These are phyloP conservation scores for Pharus latifolius DNA, from an alignment of 176 grass and related monocot genomes.

Conservation along the genomic window DNA sequence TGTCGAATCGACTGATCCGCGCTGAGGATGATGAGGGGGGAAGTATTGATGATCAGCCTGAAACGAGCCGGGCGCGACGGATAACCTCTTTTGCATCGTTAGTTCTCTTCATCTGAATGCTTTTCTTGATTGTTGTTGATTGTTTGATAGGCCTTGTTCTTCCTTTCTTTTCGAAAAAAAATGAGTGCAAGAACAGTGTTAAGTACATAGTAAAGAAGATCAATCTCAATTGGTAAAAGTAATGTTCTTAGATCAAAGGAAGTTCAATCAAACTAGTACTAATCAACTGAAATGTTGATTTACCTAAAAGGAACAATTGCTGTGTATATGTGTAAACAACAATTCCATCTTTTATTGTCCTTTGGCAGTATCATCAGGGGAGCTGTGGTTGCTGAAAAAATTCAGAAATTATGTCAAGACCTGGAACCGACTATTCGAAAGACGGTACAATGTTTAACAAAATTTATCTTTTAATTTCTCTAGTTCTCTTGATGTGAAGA, in stretches of 20 bases:
- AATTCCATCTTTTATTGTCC: not conserved
- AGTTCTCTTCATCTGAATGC: not conserved
- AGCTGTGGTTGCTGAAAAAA: not conserved
- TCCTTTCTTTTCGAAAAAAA: not conserved
- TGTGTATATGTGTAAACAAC: not conserved
- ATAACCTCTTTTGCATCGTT: not conserved
- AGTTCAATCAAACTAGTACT: not conserved
- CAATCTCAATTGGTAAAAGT: no score
- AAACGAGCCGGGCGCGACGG: not conserved
- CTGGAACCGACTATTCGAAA: slow-evolving; percentile 2
- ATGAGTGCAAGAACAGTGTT: not conserved
- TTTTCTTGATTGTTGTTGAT: not conserved
- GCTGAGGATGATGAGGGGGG: not conserved
- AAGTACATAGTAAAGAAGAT: no score
- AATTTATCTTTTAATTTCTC: not conserved
- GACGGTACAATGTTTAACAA: not conserved
- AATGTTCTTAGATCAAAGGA: not conserved
- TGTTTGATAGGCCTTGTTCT: not conserved
- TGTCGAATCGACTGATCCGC: not conserved
- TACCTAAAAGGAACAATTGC: no score
- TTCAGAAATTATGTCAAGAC: not conserved
- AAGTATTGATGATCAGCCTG: not conserved
- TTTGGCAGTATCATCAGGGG: not conserved
- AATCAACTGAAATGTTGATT: not conserved
- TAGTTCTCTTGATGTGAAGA: no score